Evolutionary conservation across 2,329 filamentous ascomycete genomes (phyloP).

Genomic region (Aspergillus viridinutans): DNA sequence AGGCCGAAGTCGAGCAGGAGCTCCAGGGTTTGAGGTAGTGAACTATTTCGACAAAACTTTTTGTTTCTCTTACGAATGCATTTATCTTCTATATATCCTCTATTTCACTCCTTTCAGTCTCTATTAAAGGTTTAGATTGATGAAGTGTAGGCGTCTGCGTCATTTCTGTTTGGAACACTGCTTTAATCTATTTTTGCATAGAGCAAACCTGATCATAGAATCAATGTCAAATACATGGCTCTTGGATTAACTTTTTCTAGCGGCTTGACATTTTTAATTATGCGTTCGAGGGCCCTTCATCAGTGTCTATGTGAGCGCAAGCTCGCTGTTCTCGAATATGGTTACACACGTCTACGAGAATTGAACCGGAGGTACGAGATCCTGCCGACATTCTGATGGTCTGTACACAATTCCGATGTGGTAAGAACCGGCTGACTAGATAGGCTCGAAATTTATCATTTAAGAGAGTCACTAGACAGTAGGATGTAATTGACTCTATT

Average conservation of each 20-base stretch:
- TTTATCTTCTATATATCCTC: conserved; percentile 55
- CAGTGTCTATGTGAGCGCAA: background rate
- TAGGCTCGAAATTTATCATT: background rate
- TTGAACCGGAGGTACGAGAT: background rate
- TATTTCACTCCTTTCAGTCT: background rate
- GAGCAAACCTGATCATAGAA: background rate
- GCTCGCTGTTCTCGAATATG: background rate
- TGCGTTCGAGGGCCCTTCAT: background rate
- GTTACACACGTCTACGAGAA: background rate
- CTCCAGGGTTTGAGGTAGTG: conserved; percentile 22
- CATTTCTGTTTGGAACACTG: background rate
- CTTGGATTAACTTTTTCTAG: background rate
- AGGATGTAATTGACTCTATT: background rate
- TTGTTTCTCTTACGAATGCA: background rate
- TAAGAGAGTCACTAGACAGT: background rate
- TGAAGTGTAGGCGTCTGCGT: background rate
- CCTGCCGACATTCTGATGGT: no score
- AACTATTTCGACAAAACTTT: background rate
- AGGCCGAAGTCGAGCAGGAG: conserved; percentile 60
- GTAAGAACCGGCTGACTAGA: background rate
- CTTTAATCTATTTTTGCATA: background rate
- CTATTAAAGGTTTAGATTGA: background rate
- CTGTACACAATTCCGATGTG: background rate
- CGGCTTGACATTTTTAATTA: background rate
- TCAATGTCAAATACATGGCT: background rate